Evolutionary conservation across 2,329 filamentous ascomycete genomes (phyloP).

Genomic region (Pseudogymnoascus verrucosus): DNA sequence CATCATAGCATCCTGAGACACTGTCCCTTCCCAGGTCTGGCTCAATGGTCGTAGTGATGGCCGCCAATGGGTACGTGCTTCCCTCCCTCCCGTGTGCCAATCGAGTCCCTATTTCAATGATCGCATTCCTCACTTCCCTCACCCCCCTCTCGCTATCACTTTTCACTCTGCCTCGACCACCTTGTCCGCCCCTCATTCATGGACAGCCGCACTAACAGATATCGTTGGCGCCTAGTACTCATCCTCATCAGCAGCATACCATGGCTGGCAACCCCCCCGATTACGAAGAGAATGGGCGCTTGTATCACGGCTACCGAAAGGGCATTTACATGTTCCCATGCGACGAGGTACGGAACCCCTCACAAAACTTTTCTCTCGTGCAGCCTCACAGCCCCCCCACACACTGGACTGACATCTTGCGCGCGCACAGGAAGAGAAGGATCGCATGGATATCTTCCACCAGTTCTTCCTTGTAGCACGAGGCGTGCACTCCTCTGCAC

Average conservation of each 20-base stretch:
- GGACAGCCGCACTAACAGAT: conserved; percentile 11
- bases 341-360: conserved; percentile 53
- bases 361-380: conserved; percentile 3
- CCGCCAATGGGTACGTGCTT: conserved; percentile 25
- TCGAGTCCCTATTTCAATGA: conserved; percentile 6
- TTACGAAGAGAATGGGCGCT: conserved; percentile 57
- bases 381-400: background rate
- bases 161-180: conserved; percentile 12
- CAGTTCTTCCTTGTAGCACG: conserved; percentile 62
- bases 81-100: background rate
- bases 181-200: conserved; percentile 17
- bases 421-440: conserved; percentile 53
- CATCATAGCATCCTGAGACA: conserved; percentile 6
- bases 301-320: conserved; percentile 59
- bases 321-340: conserved; percentile 71
- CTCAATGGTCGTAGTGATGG: conserved; percentile 24
- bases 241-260: conserved; percentile 3
- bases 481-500: conserved; percentile 37
- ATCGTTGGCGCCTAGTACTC: conserved; percentile 2
- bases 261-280: conserved; percentile 30
- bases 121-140: background rate
- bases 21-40: conserved; percentile 5
- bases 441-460: conserved; percentile 75
- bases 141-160: conserved; percentile 13
- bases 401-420: conserved; percentile 12